Evolutionary conservation across 2,329 filamentous ascomycete genomes (phyloP), one percentile per base, ranked within the genome.

Genomic region (Pyrenophora teres): DNA sequence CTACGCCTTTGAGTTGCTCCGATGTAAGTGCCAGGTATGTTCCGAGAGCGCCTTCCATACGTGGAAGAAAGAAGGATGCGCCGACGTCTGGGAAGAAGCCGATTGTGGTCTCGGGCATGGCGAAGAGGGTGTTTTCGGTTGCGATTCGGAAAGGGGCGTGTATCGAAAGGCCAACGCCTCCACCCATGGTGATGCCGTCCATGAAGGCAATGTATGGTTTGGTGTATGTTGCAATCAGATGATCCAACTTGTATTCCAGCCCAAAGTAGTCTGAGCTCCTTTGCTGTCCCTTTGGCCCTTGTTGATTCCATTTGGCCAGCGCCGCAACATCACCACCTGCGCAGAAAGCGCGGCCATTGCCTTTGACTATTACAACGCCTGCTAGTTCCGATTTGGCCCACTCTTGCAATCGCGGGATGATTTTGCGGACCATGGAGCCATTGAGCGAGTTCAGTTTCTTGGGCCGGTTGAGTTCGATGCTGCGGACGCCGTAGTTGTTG

Each of bases 51-150:
- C 94, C 94, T 65, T 95, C 86, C 81, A 99, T 86, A 57, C 92
- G 84, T 13, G 94, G 90, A 46, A 99, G 81, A 81, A 97, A 97
- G 80, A 97, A 99, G 9, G 90, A 95, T 27, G 88, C 95, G 55
- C 94, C 94, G 41, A 99, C 94, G 69, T 99, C 95, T 6, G 95
- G 94, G 81, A 99, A 99, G 81, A 97, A 97, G 33, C 94, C 94
- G 69, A 99, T 99, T 7, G 86, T 96, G 3, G 94, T 99, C 78
- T 99, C 94, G 25, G 94, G 94, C 94, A 99, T 99, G 63, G 95
- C 92, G 68, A 99, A 97, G 40, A 96, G 78, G 5, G 94, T 99
- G 70, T 88, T 88, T 77, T 99, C 94, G 2, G 94, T 99, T 32
- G 94, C 94, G 70, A 99, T 96, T 54, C 94, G 84, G 82, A 99